Evolutionary conservation across 192 early-diverging fungal genomes (phyloP), one percentile per base, ranked within the genome.

Genomic region (Piromyces sp.): DNA sequence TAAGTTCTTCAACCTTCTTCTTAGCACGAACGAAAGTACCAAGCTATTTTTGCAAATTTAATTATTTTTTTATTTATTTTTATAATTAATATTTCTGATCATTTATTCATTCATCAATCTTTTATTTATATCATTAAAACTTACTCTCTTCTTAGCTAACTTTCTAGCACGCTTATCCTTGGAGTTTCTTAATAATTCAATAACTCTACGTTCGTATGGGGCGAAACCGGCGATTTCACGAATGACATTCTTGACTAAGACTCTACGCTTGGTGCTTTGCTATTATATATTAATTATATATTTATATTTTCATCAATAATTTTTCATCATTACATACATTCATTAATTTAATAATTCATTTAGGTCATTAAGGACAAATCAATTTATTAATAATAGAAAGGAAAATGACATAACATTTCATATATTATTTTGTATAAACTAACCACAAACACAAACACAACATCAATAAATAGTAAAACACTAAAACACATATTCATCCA

Each of bases 111-210:
- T 11, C 80, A 68, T 83, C 30, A 16, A 30, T 80, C 82, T 42
- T 82, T 85, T 83, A 87, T 36, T 19, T 33, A 9, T 22, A 15
- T 12, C 29, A 26, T 19, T 7, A 30, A 17, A 79, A 87, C 90
- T 58, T 89, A 92, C 92, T 84, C 93, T 95, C 91, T 93, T 95
- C 94, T 99, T 99, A 85, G 96, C 95, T 82, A 99, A 92, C 93
- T 95, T 96, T 88, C 95, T 93, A 82, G 98, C 98, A 87, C 98
- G 95, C 96, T 99, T 99, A 89, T 99, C 98, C 89, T 96, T 96
- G 88, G 95, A 95, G 94, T 98, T 98, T 93, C 96, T 97, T 87
- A 99, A 89, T 94, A 99, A 92, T 93, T 99, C 98, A 97, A 99
- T 98, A 84, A 98, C 94, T 89, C 98, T 93, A 84, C 93, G 94